Conservation (phyloP, 2,329 filamentous ascomycete species). For the Xylariaceae sp. region DNA sequence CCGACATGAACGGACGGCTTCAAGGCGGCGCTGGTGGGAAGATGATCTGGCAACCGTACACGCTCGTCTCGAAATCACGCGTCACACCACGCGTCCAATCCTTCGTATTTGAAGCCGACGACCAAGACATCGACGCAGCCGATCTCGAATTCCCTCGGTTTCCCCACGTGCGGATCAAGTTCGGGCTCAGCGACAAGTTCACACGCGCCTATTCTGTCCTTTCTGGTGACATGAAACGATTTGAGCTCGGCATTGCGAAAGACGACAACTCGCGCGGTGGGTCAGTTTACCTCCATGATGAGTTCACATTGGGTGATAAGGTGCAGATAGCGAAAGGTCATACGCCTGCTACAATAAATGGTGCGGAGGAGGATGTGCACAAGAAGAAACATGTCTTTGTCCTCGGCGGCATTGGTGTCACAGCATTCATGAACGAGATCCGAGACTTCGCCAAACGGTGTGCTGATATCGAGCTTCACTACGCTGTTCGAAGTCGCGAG, state of each 20-base stretch:
- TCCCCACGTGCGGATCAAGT: constrained; percentile 53
- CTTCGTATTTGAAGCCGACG: constrained; percentile 47
- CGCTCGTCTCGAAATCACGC: constrained; percentile 44
- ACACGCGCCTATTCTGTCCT: constrained; percentile 56
- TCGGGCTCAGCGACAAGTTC: constrained; percentile 52
- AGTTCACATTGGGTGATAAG: constrained; percentile 46
- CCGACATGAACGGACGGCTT: constrained; percentile 27
- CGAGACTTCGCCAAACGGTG: constrained; percentile 11
- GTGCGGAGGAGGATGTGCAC: constrained; percentile 2
- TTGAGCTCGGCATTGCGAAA: constrained; percentile 57
- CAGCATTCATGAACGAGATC: constrained; percentile 28
- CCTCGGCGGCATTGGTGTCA: constrained; percentile 30
- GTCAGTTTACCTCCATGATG: constrained; percentile 54
- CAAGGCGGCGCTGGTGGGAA: constrained; percentile 19
- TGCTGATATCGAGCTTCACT: constrained; percentile 26
- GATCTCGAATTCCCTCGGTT: constrained; percentile 37
- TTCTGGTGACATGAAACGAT: constrained; percentile 43
- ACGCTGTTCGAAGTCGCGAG: constrained; percentile 25
- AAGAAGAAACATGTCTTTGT: constrained; percentile 27
- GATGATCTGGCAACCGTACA: constrained; percentile 42
- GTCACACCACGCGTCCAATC: constrained; percentile 49
- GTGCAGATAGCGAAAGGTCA: constrained; percentile 38
- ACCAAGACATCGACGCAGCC: constrained; percentile 30
- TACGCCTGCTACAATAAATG: constrained; percentile 5
- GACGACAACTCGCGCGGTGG: constrained; percentile 55